Base-by-base conservation (phyloP, 1,139 yeast species). In the Candida pseudoviswanathii region DNA sequence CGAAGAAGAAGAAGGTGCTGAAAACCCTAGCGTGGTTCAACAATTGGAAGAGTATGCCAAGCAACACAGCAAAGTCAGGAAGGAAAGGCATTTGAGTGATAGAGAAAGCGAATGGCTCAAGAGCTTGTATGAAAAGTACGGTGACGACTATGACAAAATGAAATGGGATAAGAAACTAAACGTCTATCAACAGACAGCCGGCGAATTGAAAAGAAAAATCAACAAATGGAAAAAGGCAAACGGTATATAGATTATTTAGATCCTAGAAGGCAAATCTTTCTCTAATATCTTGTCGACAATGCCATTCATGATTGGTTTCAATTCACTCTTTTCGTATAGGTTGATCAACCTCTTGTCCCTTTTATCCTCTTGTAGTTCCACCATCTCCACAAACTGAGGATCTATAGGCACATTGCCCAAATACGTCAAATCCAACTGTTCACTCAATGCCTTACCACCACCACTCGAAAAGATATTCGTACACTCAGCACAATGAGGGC, bases 381-480 rank as follows among this genome's bases (percentile, higher is more conserved):
- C 81, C 77, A 90, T 68, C 57, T 88, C 91, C 26, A 89, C 96
- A 70, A 94, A 94, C 46, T 77, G 79, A 1, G 99, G 99, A 60
- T 94, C 99, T 27, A 95, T 89, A 1, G 99, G 99, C 2, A 95
- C 83, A 49, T 83, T 83, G 0, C 98, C 99, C 57, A 95, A 71
- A 60, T 85, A 91, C 6, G 84, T 82, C 39, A 94, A 70, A 4
- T 74, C 68, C 52, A 82, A 77, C 47, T 80, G 80, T 34, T 76
- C 71, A 29, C 97, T 86, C 46, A 95, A 71, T 16, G 69, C 70
- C 58, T 79, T 68, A 1, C 99, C 99, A n/a, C 99, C 99, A 4
- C 98, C 99, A 46, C 86, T 81, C 59, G 92, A 88, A 64, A 95
- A 95, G 30, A 95, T 89, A 63, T 92, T 85, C 2, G 97, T 91